These are phyloP conservation scores for Talaromyces sp. DNA, from an alignment of 2,329 filamentous ascomycete species.

Conservation along the genomic window DNA sequence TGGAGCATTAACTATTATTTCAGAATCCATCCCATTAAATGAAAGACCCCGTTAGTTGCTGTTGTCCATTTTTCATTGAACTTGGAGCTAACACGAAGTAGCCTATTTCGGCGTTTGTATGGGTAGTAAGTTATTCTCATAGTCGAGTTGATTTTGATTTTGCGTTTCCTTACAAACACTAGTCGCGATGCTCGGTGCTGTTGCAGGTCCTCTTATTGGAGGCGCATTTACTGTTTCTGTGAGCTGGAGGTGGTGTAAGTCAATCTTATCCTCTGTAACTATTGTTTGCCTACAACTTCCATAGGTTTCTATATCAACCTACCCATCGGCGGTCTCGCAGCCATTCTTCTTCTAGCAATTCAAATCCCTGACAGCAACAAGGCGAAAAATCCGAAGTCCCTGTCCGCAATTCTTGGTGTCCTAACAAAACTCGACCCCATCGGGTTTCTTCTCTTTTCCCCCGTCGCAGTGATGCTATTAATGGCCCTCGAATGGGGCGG, in stretches of 20 bases:
- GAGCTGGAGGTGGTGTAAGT: constrained; percentile 40
- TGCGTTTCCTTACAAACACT: background rate
- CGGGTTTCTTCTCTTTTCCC: constrained; percentile 42
- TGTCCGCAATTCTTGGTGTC: background rate
- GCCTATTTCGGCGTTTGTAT: constrained; percentile 24
- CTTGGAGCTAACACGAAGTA: background rate
- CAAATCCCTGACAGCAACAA: constrained; percentile 27
- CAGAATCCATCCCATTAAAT: constrained; percentile 18
- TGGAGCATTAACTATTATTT: constrained; percentile 24
- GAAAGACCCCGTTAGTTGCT: constrained; percentile 21
- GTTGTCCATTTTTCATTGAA: background rate
- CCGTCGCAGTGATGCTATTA: constrained; percentile 43
- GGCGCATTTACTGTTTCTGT: constrained; percentile 42
- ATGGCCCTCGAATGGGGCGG: constrained; percentile 51
- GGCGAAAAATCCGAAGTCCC: background rate
- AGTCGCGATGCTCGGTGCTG: constrained; percentile 20
- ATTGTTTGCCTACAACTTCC: background rate
- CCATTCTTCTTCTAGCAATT: constrained; percentile 33
- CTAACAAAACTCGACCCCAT: constrained; percentile 42
- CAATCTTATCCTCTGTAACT: background rate
- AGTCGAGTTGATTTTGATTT: background rate
- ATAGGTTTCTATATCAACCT: constrained; percentile 43
- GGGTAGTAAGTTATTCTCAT: constrained; percentile 22
- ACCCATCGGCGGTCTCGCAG: constrained; percentile 36
- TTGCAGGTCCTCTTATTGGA: constrained; percentile 42